These are phyloP conservation scores for Monilinia aucupariae DNA, from an alignment of 2,329 filamentous ascomycete genomes.

Conservation along the genomic window DNA sequence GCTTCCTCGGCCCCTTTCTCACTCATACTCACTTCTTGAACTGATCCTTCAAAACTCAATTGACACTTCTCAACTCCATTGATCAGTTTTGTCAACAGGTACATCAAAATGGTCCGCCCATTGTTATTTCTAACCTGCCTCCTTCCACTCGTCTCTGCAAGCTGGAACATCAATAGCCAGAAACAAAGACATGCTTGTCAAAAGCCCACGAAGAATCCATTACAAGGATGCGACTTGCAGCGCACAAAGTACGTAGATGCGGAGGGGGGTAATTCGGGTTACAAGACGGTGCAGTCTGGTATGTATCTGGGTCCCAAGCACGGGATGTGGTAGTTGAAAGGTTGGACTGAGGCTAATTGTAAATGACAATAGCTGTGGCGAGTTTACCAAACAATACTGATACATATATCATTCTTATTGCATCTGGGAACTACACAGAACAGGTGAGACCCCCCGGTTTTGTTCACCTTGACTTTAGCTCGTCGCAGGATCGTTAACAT, in stretches of 20 bases:
- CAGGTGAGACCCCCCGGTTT: slow-evolving; percentile 19
- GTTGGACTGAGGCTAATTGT: slow-evolving; percentile 14
- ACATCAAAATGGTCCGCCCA: slow-evolving; percentile 6
- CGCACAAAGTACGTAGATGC: slow-evolving; percentile 26
- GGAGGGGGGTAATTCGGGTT: slow-evolving; percentile 19
- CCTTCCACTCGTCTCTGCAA: slow-evolving; percentile 16
- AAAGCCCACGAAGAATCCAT: slow-evolving; percentile 21
- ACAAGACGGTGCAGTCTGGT: slow-evolving; percentile 31
- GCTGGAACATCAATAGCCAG: slow-evolving; percentile 28
- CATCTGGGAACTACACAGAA: slow-evolving; percentile 55
- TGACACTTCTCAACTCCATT: neutral
- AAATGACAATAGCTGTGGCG: slow-evolving; percentile 22
- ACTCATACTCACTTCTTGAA: neutral
- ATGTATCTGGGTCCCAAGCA: neutral
- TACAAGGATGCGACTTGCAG: slow-evolving; percentile 27
- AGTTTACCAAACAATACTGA: slow-evolving; percentile 31
- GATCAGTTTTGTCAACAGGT: neutral
- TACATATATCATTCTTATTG: slow-evolving; percentile 52
- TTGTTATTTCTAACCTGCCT: slow-evolving; percentile 9
- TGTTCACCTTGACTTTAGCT: neutral
- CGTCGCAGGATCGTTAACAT: slow-evolving; percentile 35
- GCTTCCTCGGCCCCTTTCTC: neutral
- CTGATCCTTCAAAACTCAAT: neutral
- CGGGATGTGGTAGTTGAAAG: neutral
- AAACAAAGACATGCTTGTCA: slow-evolving; percentile 27